phyloP scores from a whole-genome alignment of 331 rosid genomes.

The Pyrus hybrid region DNA sequence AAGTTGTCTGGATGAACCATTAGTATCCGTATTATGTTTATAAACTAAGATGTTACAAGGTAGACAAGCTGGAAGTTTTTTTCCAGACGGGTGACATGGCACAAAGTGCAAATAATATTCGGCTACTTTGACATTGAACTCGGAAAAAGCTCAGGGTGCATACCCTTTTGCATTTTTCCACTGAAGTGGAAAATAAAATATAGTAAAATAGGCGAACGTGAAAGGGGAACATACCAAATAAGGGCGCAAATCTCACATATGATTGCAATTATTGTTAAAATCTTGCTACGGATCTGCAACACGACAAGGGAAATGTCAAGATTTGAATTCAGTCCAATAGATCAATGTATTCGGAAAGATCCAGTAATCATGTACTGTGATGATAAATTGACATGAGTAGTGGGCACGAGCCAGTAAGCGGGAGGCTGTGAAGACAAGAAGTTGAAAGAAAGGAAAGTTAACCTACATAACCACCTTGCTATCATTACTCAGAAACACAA shows the following conservation, averaged over 20 bases:
- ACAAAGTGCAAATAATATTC: background rate
- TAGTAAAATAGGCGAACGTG: background rate
- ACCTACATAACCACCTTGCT: background rate
- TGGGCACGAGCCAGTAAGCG: background rate
- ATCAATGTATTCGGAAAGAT: background rate
- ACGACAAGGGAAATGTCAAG: background rate
- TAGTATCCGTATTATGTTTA: background rate
- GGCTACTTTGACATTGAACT: background rate
- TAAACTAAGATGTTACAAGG: background rate
- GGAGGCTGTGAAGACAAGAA: background rate
- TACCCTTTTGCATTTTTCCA: background rate
- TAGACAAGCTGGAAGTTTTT: background rate
- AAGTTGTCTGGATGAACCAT: background rate
- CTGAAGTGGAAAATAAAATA: background rate
- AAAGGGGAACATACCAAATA: constrained; percentile 51
- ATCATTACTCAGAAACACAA: background rate
- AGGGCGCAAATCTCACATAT: constrained; percentile 79
- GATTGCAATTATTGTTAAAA: constrained; percentile 68
- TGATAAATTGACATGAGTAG: background rate
- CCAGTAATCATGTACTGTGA: background rate
- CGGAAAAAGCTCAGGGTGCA: background rate
- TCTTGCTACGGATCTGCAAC: constrained; percentile 72
- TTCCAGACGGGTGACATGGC: background rate
- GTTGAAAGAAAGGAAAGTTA: background rate
- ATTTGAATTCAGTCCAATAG: background rate